These are phyloP conservation scores for Candida corydali DNA, from an alignment of 805 yeast species.

Conservation along the genomic window DNA sequence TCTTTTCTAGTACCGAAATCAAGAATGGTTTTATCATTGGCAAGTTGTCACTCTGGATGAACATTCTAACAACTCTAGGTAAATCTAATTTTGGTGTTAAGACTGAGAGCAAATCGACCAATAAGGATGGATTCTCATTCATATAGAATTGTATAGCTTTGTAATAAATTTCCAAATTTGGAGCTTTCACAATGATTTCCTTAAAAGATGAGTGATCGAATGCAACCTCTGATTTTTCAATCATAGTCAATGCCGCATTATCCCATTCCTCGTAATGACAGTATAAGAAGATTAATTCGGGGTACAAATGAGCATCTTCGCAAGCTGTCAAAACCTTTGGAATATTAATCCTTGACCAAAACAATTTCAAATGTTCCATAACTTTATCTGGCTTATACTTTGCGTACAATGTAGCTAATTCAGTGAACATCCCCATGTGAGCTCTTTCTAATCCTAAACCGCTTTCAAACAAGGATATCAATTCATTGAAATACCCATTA, in stretches of 20 bases:
- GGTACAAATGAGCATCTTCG: slow-evolving; percentile 92
- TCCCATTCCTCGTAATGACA: slow-evolving; percentile 99
- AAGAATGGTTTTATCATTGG: slow-evolving; percentile 95
- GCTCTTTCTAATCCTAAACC: slow-evolving; percentile 97
- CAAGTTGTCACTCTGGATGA: slow-evolving; percentile 90
- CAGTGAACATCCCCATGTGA: slow-evolving; percentile 99
- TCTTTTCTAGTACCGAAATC: slow-evolving; percentile 85
- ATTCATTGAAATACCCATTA: slow-evolving; percentile 87
- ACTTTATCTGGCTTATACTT: slow-evolving; percentile 87
- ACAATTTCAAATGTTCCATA: slow-evolving; percentile 93
- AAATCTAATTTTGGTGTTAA: slow-evolving; percentile 88
- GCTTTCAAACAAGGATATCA: slow-evolving; percentile 88
- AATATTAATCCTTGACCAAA: slow-evolving; percentile 97
- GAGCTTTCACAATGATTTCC: slow-evolving; percentile 90
- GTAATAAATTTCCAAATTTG: slow-evolving; percentile 94
- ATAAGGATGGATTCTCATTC: slow-evolving; percentile 83
- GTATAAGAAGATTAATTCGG: slow-evolving; percentile 91
- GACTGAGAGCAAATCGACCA: slow-evolving; percentile 80
- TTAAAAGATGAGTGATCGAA: slow-evolving; percentile 93
- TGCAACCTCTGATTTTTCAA: slow-evolving; percentile 88
- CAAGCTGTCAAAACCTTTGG: slow-evolving; percentile 95
- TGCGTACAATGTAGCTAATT: slow-evolving; percentile 84
- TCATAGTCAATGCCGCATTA: slow-evolving; percentile 94
- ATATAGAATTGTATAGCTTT: slow-evolving; percentile 94
- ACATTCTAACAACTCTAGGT: slow-evolving; percentile 90